These are phyloP conservation scores for Kwoniella bestiolae DNA, from an alignment of 768 basidiomycete genomes.

Conservation along the genomic window DNA sequence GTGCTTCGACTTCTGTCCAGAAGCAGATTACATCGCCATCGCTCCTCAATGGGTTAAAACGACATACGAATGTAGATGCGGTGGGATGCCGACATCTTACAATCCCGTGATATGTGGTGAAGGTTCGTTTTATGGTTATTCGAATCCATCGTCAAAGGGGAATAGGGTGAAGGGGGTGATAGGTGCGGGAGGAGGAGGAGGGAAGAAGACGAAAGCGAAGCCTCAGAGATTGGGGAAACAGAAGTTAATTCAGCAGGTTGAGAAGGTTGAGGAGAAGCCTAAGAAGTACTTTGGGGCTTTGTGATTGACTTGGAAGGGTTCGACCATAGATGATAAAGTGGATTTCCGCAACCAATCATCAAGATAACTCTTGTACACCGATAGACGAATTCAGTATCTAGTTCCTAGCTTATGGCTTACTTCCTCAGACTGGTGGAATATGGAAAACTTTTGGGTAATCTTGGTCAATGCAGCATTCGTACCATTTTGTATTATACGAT, in stretches of 20 bases:
- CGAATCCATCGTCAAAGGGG: conserved; percentile 1
- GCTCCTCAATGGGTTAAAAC: conserved; percentile 4
- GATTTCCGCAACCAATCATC: not conserved
- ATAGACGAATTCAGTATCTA: too few species aligned
- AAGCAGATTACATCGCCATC: conserved; percentile 1
- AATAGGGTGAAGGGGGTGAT: not conserved
- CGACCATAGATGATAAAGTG: not conserved
- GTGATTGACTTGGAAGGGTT: not conserved
- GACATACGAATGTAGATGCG: conserved; percentile 12
- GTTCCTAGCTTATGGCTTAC: too few species aligned
- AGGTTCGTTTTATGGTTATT: conserved; percentile 7
- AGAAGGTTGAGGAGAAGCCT: not conserved
- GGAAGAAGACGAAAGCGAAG: not conserved
- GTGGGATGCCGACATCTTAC: conserved; percentile 10
- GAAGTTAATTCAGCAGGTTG: not conserved
- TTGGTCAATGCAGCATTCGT: too few species aligned
- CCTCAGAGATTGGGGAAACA: conserved; percentile 10
- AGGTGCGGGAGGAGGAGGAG: not conserved
- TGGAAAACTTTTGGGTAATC: too few species aligned
- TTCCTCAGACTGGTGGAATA: too few species aligned
- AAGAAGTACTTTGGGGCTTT: not conserved
- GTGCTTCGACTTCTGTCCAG: conserved; percentile 3
- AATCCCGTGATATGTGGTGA: conserved; percentile 1
- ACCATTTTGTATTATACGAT: not conserved
- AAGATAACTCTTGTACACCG: not conserved